Conservation (phyloP, 345 rosid genomes). For the Salix brachista region DNA sequence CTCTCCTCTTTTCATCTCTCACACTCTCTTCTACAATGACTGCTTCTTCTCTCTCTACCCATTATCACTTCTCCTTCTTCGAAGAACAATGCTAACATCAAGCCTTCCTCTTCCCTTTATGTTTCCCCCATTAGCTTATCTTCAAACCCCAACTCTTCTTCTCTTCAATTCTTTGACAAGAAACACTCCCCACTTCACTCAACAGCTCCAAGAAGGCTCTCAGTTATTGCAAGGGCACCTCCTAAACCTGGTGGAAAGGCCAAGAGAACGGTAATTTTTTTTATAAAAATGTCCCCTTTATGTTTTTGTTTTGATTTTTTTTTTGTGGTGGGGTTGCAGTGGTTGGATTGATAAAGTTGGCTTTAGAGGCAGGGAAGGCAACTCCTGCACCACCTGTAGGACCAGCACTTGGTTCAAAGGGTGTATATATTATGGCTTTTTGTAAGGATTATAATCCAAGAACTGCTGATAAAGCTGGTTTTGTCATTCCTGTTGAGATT, state of each 20-base stretch:
- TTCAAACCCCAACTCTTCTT: constrained; percentile 35
- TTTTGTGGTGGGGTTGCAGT: constrained; percentile 32
- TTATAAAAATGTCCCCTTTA: background rate
- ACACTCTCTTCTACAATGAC: background rate
- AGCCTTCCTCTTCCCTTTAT: constrained; percentile 39
- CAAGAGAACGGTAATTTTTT: constrained; percentile 63
- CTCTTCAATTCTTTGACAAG: constrained; percentile 44
- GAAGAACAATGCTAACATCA: constrained; percentile 11
- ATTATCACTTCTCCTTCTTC: background rate
- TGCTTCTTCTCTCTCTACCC: constrained; percentile 7
- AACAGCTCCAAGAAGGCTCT: constrained; percentile 53
- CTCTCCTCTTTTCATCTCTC: constrained; percentile 1
- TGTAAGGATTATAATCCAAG: constrained; percentile 97
- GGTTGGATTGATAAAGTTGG: constrained; percentile 72
- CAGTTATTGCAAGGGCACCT: constrained; percentile 91
- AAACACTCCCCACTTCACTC: constrained; percentile 44
- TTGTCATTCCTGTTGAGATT: constrained; percentile 90
- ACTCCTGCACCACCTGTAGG: constrained; percentile 96
- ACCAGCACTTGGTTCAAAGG: constrained; percentile 87
- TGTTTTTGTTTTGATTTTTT: background rate
- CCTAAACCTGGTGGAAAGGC: constrained; percentile 83
- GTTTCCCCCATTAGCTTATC: constrained; percentile 41
- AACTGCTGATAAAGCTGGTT: constrained; percentile 95
- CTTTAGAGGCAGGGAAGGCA: constrained; percentile 89
- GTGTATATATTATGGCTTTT: constrained; percentile 85